Conservation (phyloP, 441 rosid species). For the Gossypium gossypioides region DNA sequence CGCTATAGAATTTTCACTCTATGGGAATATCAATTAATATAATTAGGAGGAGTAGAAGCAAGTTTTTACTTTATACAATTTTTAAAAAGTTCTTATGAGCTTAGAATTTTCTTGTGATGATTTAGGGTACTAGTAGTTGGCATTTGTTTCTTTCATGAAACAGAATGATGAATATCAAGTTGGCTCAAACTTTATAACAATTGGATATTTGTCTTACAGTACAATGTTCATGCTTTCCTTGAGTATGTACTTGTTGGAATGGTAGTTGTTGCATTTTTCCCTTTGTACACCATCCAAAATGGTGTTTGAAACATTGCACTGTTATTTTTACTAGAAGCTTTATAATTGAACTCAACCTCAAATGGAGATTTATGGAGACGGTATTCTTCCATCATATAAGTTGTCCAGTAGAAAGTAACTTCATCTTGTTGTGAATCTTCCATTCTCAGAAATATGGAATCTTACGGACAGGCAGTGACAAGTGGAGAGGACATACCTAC, state of each 20-base stretch:
- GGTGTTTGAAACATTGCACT: background rate
- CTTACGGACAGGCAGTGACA: slow-evolving; percentile 31
- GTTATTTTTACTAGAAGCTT: background rate
- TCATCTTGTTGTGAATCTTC: slow-evolving; percentile 16
- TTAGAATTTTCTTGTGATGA: background rate
- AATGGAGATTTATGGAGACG: background rate
- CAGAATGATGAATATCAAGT: background rate
- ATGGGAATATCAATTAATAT: slow-evolving; percentile 7
- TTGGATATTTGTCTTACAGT: background rate
- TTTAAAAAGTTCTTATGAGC: background rate
- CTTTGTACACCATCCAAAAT: background rate
- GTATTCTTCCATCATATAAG: background rate
- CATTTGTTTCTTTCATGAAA: background rate
- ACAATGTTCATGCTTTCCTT: background rate
- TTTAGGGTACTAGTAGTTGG: background rate
- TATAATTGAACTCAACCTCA: background rate
- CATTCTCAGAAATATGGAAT: slow-evolving; percentile 40
- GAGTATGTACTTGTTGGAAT: background rate
- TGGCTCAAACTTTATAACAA: background rate
- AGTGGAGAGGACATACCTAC: slow-evolving; percentile 37
- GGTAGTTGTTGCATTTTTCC: background rate
- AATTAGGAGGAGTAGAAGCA: slow-evolving; percentile 2
- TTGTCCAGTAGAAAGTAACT: background rate
- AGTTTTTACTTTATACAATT: background rate
- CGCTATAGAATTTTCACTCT: slow-evolving; percentile 1